Conservation (phyloP, 1,284 basidiomycete genomes). For the Cryptococcus hybrid region DNA sequence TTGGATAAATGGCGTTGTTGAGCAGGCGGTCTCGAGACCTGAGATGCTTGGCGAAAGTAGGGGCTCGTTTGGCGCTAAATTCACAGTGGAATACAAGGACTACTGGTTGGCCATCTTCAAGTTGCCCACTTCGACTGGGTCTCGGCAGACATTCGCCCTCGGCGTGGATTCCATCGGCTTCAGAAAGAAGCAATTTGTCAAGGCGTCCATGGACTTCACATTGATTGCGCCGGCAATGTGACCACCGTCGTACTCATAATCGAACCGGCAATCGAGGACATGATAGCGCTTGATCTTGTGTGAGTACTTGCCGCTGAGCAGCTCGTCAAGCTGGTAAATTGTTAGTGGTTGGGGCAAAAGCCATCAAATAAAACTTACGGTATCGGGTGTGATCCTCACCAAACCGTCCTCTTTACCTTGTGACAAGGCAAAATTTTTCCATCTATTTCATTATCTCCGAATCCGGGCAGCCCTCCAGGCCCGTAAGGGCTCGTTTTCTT, state of each 20-base stretch:
- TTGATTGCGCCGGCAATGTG: conserved; percentile 92
- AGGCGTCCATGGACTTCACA: conserved; percentile 80
- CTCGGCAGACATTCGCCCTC: conserved; percentile 57
- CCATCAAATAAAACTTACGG: conserved; percentile 56
- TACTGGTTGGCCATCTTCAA: conserved; percentile 61
- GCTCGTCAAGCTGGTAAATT: conserved; percentile 61
- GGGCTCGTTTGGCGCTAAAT: conserved; percentile 91
- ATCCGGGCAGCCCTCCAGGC: conserved; percentile 63
- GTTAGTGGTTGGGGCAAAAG: not conserved
- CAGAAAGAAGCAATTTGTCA: conserved; percentile 73
- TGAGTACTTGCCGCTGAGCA: conserved; percentile 71
- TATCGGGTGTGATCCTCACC: conserved; percentile 80
- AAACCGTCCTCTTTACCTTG: conserved; percentile 88
- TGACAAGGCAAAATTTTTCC: conserved; percentile 95
- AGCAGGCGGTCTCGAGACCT: conserved; percentile 84
- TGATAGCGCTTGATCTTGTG: conserved; percentile 65
- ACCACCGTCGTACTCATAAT: conserved; percentile 93
- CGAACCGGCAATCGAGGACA: conserved; percentile 95
- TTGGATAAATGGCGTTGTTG: conserved; percentile 88
- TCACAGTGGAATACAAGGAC: conserved; percentile 98
- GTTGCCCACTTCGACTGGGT: conserved; percentile 77
- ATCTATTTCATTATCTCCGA: conserved; percentile 86
- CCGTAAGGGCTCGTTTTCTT: conserved; percentile 28
- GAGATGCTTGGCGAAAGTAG: conserved; percentile 90
- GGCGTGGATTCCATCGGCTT: conserved; percentile 50